Evolutionary conservation across 805 yeast genomes (phyloP).

Genomic region (Ogataea henricii): DNA sequence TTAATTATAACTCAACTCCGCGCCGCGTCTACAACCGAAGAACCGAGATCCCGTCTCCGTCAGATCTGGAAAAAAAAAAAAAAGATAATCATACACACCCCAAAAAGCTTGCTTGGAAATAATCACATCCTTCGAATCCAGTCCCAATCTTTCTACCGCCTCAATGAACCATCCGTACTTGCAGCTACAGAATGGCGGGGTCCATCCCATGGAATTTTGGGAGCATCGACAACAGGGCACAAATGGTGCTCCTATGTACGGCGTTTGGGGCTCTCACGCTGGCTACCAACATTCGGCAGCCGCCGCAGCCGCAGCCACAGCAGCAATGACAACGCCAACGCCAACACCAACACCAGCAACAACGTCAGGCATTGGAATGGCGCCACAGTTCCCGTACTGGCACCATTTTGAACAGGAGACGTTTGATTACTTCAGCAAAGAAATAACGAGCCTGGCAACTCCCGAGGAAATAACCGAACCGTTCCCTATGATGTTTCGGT

Average conservation of each 20-base stretch:
- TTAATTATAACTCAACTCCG: neutral
- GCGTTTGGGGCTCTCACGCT: neutral
- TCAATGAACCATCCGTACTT: neutral
- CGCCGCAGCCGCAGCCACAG: neutral
- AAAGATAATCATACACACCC: too few species aligned
- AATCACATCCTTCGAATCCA: too few species aligned
- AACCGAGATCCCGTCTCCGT: neutral
- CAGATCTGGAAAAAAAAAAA: too few species aligned
- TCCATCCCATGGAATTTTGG: neutral
- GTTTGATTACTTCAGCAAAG: neutral
- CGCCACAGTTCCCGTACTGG: neutral
- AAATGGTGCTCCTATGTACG: too few species aligned
- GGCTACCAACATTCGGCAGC: neutral
- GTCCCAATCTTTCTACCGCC: too few species aligned
- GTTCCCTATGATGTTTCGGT: neutral
- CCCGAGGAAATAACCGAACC: neutral
- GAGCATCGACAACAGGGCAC: conserved; percentile 1
- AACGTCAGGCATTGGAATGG: too few species aligned
- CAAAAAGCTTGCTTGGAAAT: too few species aligned
- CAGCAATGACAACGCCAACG: too few species aligned
- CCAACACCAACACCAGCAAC: too few species aligned
- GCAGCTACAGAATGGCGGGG: neutral
- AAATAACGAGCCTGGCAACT: neutral
- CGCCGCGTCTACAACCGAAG: neutral
- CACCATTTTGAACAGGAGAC: neutral